Evolutionary conservation across 2,329 filamentous ascomycete genomes (phyloP), one percentile per base, ranked within the genome.

Genomic region (Aschersonia sp.): DNA sequence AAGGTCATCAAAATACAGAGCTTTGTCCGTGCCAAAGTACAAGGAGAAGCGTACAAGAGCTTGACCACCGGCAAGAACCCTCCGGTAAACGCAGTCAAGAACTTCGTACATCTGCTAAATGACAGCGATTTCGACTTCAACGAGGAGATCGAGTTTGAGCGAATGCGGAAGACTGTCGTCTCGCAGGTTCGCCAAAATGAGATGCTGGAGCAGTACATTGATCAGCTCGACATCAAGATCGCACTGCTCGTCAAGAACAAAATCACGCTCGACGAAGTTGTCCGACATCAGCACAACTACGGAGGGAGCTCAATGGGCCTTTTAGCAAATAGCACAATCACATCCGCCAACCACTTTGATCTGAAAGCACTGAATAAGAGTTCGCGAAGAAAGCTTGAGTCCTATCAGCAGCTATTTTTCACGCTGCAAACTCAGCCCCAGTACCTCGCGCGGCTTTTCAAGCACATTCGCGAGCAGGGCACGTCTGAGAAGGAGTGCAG

Each of bases 81-180:
- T 30, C 92, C 92, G 0, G 88, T 98, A 50, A 87, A 87, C 40
- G 95, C 94, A 0, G 87, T 98, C 60, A 96, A 97, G 71, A 94
- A 94, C 61, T 98, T 98, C 62, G 88, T 98, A 2, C 92, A 98
- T 63, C 74, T 98, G 39, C 79, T 98, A 49, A 98, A 97, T 58
- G 92, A 98, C 65, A 97, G 88, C 58, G 90, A 96, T 60, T 95
- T 98, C 58, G 92, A 98, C 62, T 98, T 98, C 66, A 94, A 98
- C 60, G 90, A 97, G 62, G 92, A 98, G 63, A 83, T 98, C 46
- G 92, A 98, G 61, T 96, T 97, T 55, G 92, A 98, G 64, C 79
- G 89, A 44, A 72, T 97, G 60, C 80, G 94, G 47, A 96, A 97
- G 71, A 94, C 87, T 4, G 92, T 98, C 12, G 89, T 98, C 6